Base-by-base conservation (phyloP, 2,329 filamentous ascomycete species). In the Sporothrix curviconia region DNA sequence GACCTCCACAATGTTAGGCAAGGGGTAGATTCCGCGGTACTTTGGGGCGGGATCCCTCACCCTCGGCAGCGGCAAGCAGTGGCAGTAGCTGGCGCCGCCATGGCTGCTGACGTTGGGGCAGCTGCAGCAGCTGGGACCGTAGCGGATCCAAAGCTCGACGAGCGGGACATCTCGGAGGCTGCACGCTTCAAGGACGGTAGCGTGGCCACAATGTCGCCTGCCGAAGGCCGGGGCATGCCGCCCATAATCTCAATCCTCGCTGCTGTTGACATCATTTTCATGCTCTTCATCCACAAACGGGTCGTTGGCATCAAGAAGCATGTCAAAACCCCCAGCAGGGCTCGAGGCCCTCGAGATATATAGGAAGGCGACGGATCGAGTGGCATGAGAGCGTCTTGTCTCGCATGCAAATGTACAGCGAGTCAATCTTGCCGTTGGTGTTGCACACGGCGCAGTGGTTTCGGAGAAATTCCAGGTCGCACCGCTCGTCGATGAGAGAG, bases 371-470 rank as follows among this genome's bases (percentile, higher is more conserved):
- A 55, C 72, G 73, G 30, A 84, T 68, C 34, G 73, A 75, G 59
- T 77, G 73, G 81, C 81, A 84, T 2, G 79, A 80, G n/a, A 84
- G 70, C 7, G 75, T 77, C 56, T 79, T 76, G 6, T 73, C 65
- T 12, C 73, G 70, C 78, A 82, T 80, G 56, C 80, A 79, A 57
- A 84, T 81, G 63, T 84, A 84, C 14, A 84, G 67, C 19, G 80
- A 82, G 62, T 83, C 78, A 24, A 83, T 78, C 62, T 78, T 79
- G 43, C 80, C 81, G 55, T 72, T 75, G 3, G 72, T 70, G 47
- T 81, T 78, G 50, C 77, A 73, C 3, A 83, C 78, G n/a, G 79
- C 81, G 62, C 81, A 83, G 65, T 83, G 71, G 40, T 71, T 66
- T 25, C 71, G 72, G 25, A 84, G 70, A 56, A 84, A 84, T 7